Percentiles rank a stretch among this genome's conserved stretches.
These are phyloP conservation scores for Stephanodiscus minutulus DNA, from an alignment of 108 stramenopile species.

Conservation along the genomic window DNA sequence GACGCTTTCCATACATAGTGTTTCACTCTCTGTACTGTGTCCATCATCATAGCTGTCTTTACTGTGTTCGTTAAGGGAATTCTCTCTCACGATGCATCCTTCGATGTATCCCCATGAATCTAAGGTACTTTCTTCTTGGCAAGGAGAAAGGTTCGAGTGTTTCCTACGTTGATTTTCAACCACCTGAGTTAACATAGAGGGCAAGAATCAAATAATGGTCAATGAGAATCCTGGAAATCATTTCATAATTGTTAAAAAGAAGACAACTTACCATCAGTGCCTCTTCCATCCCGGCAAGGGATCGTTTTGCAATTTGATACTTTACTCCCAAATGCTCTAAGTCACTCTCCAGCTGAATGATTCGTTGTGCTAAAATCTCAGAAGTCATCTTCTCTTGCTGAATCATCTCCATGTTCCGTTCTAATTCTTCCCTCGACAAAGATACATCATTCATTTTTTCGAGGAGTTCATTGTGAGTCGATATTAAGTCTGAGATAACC, in stretches of 20 bases:
- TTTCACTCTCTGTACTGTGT: too few species aligned
- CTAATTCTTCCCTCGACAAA: neutral
- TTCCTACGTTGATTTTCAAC: conserved; percentile 6
- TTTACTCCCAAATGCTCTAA: neutral
- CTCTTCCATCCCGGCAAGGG: conserved; percentile 1
- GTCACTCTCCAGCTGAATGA: neutral
- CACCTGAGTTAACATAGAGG: too few species aligned
- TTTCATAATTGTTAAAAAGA: neutral
- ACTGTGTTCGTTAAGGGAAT: too few species aligned
- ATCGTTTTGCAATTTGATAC: neutral
- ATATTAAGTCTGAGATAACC: conserved; percentile 1
- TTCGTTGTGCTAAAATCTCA: neutral
- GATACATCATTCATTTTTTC: neutral
- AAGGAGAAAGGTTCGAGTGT: neutral
- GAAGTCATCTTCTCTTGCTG: neutral
- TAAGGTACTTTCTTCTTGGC: neutral
- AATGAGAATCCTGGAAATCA: neutral
- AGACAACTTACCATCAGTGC: conserved; percentile 4
- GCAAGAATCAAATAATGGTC: neutral
- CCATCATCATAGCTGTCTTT: neutral
- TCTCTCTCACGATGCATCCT: too few species aligned
- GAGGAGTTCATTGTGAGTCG: neutral
- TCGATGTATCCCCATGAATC: neutral
- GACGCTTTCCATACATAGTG: too few species aligned
- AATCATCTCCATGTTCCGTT: neutral